Evolutionary conservation across 768 basidiomycete genomes (phyloP).

Genomic region (Trametes villosa): DNA sequence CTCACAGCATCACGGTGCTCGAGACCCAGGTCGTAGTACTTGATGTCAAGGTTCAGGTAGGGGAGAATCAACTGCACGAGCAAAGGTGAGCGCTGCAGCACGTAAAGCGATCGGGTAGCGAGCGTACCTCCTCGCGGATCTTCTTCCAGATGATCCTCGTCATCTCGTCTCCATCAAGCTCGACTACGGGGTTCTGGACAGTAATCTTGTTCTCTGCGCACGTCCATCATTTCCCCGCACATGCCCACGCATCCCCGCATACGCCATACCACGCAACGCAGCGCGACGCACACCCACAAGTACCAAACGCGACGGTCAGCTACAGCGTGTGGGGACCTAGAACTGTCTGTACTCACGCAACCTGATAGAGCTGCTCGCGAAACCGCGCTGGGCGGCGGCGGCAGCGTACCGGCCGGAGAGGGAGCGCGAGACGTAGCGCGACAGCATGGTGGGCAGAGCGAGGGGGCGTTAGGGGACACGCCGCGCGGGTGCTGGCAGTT

Average conservation of each 20-base stretch:
- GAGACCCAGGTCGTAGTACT: constrained; percentile 97
- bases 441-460: constrained; percentile 17
- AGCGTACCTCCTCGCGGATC: constrained; percentile 86
- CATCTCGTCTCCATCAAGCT: constrained; percentile 99
- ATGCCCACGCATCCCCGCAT: background rate
- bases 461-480: background rate
- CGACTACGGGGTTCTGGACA: constrained; percentile 88
- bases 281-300: background rate
- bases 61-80: constrained; percentile 86
- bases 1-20: constrained; percentile 87
- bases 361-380: constrained; percentile 25
- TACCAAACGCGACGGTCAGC: background rate
- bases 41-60: constrained; percentile 94
- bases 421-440: constrained; percentile 23
- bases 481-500: background rate
- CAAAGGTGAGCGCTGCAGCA: background rate
- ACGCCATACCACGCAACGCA: background rate
- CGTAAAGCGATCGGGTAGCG: background rate
- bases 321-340: background rate
- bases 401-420: constrained; percentile 16
- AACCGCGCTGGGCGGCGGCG: constrained; percentile 17
- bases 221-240: constrained; percentile 11
- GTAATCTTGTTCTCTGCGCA: constrained; percentile 59
- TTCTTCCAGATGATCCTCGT: constrained; percentile 99
- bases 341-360: constrained; percentile 24